Base-by-base conservation (phyloP, 225 moss, liverwort and hornwort species). In the Physcomitrellopsis africana region DNA sequence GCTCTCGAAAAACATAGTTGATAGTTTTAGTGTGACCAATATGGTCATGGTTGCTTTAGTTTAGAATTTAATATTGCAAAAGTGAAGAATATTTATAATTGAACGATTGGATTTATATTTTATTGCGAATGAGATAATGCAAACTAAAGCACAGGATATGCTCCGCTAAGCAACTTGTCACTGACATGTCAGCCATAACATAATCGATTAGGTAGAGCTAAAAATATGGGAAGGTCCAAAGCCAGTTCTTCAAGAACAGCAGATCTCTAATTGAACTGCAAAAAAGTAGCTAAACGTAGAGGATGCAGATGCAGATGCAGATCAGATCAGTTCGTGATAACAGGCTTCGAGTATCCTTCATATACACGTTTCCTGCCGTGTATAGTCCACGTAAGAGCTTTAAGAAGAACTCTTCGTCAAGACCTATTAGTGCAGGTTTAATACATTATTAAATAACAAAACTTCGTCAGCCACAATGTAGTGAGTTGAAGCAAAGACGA, bases 301-400 rank as follows among this genome's bases (percentile, higher is more conserved):
- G 24, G 24, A 19, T 54, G 60, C 24, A 27, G 24, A 24, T 24
- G 22, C 16, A 48, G 66, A 64, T 41, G 47, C 44, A n/a, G n/a
- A n/a, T n/a, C n/a, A 45, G 65, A 32, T 64, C 51, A 61, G 55
- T 54, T 68, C 45, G 29, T 56, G 54, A 55, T 14, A 14, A 64
- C 5, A 77, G 45, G 45, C 73, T 79, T 61, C 12, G 42, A 14
- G 19, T 12, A 65, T 24, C 24, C 24, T 24, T 71, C 69, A 8
- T 11, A 16, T 44, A 24, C n/a, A 58, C 0, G 7, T 15, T 8
- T 9, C 59, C 61, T 55, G 43, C 54, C 3, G 0, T 46, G 47
- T 56, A 32, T 32, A 57, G 45, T 27, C 52, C 72, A 61, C 29
- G 19, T 15, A 19, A 51, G 47, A 72, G 19, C 41, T 64, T 32